A percentile compares a stretch with the other conserved stretches of the same genome.
Conservation (phyloP, 257 asterid species). For the Fraxinus cuspidata region DNA sequence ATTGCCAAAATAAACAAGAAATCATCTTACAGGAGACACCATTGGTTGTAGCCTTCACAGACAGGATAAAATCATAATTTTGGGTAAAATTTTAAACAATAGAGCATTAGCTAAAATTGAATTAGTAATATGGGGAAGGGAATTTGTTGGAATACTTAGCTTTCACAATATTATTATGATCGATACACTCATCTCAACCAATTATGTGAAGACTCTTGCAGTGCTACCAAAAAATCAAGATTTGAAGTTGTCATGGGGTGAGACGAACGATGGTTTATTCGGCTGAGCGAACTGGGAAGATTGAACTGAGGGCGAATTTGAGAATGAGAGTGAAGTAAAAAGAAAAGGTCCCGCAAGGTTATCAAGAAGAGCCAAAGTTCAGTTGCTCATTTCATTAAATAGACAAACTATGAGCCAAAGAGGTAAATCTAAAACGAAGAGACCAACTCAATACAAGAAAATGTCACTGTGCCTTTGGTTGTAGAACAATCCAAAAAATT, state of each 20-base stretch:
- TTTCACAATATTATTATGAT: neutral
- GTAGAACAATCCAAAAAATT: conserved; percentile 5
- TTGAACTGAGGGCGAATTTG: neutral
- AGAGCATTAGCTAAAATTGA: neutral
- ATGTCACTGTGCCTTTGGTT: neutral
- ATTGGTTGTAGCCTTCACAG: neutral
- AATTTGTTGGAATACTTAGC: neutral
- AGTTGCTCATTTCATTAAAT: neutral
- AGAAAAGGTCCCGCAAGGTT: neutral
- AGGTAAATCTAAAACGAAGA: conserved; percentile 8
- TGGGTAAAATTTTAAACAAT: neutral
- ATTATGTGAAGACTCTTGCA: neutral
- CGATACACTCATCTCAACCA: neutral
- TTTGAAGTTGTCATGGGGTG: neutral
- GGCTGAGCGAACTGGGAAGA: neutral
- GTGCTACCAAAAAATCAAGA: neutral
- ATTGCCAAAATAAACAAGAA: conserved; percentile 6
- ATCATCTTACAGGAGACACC: neutral
- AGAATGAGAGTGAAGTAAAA: neutral
- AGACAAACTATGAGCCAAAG: neutral
- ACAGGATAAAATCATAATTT: neutral
- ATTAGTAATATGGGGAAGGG: neutral
- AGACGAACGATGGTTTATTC: neutral
- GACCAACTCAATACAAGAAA: conserved; percentile 12
- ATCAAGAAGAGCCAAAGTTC: conserved; percentile 2